phyloP scores from a whole-genome alignment of 2,329 filamentous ascomycete genomes.

The Fusarium sp. region DNA sequence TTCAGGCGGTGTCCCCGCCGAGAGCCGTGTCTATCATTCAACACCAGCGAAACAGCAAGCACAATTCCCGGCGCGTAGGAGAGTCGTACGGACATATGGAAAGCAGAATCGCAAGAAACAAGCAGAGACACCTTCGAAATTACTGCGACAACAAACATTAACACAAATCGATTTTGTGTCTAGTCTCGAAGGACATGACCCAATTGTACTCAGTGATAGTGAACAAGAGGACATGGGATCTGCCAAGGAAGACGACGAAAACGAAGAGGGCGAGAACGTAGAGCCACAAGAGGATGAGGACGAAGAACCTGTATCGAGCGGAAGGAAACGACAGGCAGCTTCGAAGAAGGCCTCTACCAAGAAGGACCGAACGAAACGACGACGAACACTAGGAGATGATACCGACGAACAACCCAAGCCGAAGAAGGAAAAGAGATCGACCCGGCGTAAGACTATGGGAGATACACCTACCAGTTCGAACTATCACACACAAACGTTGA shows the following conservation, averaged over 20 bases:
- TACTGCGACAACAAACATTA: conserved; percentile 55
- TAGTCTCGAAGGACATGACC: conserved; percentile 48
- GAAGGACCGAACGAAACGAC: conserved; percentile 39
- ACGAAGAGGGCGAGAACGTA: conserved; percentile 28
- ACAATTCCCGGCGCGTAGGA: conserved; percentile 53
- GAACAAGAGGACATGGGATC: conserved; percentile 42
- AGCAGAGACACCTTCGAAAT: conserved; percentile 24
- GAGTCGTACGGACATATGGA: conserved; percentile 51
- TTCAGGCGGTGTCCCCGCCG: conserved; percentile 52
- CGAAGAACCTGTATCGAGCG: conserved; percentile 39
- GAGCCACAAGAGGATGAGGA: conserved; percentile 26
- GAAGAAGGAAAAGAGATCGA: conserved; percentile 33
- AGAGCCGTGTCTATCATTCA: conserved; percentile 54
- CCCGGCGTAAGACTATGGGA: conserved; percentile 49
- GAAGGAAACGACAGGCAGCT: conserved; percentile 39
- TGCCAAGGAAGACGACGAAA: conserved; percentile 33
- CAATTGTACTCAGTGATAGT: conserved; percentile 45
- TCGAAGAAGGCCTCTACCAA: conserved; percentile 27
- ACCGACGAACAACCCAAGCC: conserved; percentile 28
- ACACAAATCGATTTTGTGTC: conserved; percentile 57
- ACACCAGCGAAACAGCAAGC: conserved; percentile 53
- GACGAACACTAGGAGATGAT: conserved; percentile 47
- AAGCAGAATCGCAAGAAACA: conserved; percentile 42
- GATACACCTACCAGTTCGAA: conserved; percentile 48
- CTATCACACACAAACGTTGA: conserved; percentile 57